Conservation (phyloP, 148 eudicot genomes). For the Nepenthes gracilis region DNA sequence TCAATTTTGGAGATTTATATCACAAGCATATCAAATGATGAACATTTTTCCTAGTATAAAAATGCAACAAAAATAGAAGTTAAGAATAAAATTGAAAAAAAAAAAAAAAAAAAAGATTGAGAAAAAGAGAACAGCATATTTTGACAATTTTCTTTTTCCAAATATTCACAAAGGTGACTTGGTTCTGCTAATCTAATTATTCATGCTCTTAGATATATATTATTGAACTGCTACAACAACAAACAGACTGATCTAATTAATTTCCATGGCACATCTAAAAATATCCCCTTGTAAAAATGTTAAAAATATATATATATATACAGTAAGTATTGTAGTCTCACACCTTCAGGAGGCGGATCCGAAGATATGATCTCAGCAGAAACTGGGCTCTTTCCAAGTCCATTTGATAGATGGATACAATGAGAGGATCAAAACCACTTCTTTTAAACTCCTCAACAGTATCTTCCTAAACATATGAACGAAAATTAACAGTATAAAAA, state of each 20-base stretch:
- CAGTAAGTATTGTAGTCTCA: background rate
- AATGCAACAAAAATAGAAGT: too few relatives aligned
- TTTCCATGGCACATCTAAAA: background rate
- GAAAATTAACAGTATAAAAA: background rate
- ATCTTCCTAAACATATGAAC: conserved; percentile 47
- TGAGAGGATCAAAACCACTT: conserved; percentile 65
- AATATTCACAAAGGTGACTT: too few relatives aligned
- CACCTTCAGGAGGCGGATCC: conserved; percentile 88
- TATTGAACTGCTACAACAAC: too few relatives aligned
- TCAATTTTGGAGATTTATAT: too few relatives aligned
- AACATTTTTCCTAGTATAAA: too few relatives aligned
- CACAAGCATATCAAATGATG: too few relatives aligned
- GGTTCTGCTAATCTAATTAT: too few relatives aligned
- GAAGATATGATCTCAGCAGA: conserved; percentile 71
- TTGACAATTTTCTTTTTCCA: too few relatives aligned
- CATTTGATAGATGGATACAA: conserved; percentile 77
- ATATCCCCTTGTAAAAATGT: background rate
- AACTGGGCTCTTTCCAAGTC: conserved; percentile 74
- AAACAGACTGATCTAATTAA: background rate
- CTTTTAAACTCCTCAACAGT: conserved; percentile 47
- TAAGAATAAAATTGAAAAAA: too few relatives aligned
- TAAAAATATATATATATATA: background rate
- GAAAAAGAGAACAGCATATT: too few relatives aligned
- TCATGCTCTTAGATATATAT: too few relatives aligned
- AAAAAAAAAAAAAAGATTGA: too few relatives aligned